phyloP scores from a whole-genome alignment of 805 yeast genomes.

The Candida vartiovaarae region DNA sequence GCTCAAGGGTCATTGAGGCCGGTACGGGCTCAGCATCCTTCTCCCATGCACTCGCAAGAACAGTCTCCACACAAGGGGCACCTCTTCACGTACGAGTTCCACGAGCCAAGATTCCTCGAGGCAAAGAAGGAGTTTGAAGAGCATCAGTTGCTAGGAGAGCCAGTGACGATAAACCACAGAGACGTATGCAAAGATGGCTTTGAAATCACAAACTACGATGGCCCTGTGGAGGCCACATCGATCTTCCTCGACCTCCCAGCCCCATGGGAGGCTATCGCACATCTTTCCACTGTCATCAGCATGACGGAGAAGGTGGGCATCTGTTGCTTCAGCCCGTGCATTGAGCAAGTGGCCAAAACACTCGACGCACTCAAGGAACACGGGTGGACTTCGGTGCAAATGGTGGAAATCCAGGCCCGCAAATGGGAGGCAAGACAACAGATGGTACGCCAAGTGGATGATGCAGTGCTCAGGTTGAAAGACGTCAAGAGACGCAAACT shows the following conservation, averaged over 20 bases:
- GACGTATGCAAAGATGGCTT: conserved; percentile 92
- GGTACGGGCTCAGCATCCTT: conserved; percentile 98
- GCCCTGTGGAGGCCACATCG: conserved; percentile 52
- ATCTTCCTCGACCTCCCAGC: conserved; percentile 91
- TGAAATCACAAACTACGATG: conserved; percentile 35
- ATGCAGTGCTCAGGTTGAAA: conserved; percentile 69
- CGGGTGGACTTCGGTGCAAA: conserved; percentile 84
- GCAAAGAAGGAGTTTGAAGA: conserved; percentile 70
- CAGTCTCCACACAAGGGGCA: conserved; percentile 54
- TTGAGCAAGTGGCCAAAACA: conserved; percentile 91
- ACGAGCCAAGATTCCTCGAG: conserved; percentile 71
- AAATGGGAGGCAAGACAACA: conserved; percentile 87
- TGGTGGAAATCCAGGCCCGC: conserved; percentile 83
- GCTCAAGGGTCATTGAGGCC: conserved; percentile 83
- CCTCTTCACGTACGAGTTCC: conserved; percentile 86
- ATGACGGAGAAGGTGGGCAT: conserved; percentile 50
- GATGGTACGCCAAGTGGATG: conserved; percentile 76
- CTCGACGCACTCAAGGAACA: conserved; percentile 62
- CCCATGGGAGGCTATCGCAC: conserved; percentile 93
- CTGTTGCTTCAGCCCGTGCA: conserved; percentile 97
- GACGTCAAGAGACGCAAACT: conserved; percentile 71
- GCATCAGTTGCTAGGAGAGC: conserved; percentile 51
- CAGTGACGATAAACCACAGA: conserved; percentile 71
- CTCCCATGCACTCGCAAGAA: conserved; percentile 86
- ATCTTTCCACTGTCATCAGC: conserved; percentile 51